Evolutionary conservation across 768 basidiomycete species (phyloP), one percentile per base, ranked within the genome.

Genomic region (Leccinum arenicola): DNA sequence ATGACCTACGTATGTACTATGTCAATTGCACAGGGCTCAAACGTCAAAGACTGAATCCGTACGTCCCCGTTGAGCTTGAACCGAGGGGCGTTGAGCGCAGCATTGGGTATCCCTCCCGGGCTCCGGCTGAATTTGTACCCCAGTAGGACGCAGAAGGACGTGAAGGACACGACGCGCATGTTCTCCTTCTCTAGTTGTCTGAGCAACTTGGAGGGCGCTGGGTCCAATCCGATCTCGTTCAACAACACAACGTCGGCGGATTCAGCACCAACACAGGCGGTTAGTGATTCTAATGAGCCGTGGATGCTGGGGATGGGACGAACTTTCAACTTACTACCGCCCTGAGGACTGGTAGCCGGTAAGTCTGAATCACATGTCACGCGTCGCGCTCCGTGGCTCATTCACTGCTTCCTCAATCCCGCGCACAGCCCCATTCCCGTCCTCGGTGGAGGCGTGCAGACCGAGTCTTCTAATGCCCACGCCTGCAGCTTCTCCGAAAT

Each of bases 41-140:
- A 36, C 35, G 6, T 36, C 14, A 36, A 36, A 15, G 35, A 15
- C 35, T 14, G 14, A 15, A 15, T 11, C 10, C 79, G n/a, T 62
- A 88, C 90, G 73, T 82, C 67, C 6, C 77, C 77, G 31, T 76
- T 64, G 25, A 93, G 75, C 66, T 82, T 81, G 72, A 85, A 97
- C 40, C 67, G 70, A 2, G 95, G 93, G 0, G 76, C 70, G 62
- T 95, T 93, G 57, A 86, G 71, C 0, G 91, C 90, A 3, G 94
- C 95, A 15, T 79, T 82, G 40, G 98, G 74, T 8, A 96, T 93
- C 6, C 93, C 95, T 58, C 86, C 80, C 0, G 95, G 94, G 52
- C 86, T 90, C 95, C 95, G 97, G 63, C 93, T 92, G 69, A 94
- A 94, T 69, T 95, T 96, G 68, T 96, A 95, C n/a, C 87, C 81